These are phyloP conservation scores for Citrus glauca DNA, from an alignment of 345 rosid genomes.

Conservation along the genomic window DNA sequence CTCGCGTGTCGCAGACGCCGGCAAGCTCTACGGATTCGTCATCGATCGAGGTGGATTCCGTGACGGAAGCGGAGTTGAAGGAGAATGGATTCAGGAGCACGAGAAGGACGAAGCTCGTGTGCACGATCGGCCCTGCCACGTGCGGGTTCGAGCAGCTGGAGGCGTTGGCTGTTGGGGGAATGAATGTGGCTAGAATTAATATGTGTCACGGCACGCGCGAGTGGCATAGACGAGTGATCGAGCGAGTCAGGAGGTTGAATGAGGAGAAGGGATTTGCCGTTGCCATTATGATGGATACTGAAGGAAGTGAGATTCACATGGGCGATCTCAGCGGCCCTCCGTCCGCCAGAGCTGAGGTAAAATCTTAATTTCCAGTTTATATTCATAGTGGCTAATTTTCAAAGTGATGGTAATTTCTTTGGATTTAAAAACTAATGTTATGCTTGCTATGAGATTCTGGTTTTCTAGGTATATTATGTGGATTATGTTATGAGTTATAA, in stretches of 20 bases:
- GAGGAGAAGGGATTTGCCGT: conserved; percentile 97
- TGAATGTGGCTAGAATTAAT: conserved; percentile 94
- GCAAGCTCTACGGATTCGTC: conserved; percentile 20
- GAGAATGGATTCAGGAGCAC: conserved; percentile 99
- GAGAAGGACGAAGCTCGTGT: conserved; percentile 87
- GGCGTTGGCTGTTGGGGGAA: conserved; percentile 92
- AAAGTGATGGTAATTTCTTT: background rate
- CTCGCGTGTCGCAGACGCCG: background rate
- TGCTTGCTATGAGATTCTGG: background rate
- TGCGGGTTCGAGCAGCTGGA: conserved; percentile 86
- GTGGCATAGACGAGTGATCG: conserved; percentile 84
- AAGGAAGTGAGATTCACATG: conserved; percentile 99
- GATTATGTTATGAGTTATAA: background rate
- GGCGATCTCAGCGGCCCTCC: conserved; percentile 92
- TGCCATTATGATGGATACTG: conserved; percentile 99
- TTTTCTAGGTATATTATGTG: background rate
- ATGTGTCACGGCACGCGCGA: conserved; percentile 97
- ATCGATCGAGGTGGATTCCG: conserved; percentile 78
- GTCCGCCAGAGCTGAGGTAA: conserved; percentile 88
- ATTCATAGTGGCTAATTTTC: no score
- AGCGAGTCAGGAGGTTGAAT: conserved; percentile 76
- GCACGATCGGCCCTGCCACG: conserved; percentile 94
- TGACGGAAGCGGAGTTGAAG: conserved; percentile 88
- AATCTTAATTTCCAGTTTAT: background rate
- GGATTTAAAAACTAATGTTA: background rate